Evolutionary conservation across 306 rosid genomes (phyloP).

Genomic region (Cucurbita argyrosperma): DNA sequence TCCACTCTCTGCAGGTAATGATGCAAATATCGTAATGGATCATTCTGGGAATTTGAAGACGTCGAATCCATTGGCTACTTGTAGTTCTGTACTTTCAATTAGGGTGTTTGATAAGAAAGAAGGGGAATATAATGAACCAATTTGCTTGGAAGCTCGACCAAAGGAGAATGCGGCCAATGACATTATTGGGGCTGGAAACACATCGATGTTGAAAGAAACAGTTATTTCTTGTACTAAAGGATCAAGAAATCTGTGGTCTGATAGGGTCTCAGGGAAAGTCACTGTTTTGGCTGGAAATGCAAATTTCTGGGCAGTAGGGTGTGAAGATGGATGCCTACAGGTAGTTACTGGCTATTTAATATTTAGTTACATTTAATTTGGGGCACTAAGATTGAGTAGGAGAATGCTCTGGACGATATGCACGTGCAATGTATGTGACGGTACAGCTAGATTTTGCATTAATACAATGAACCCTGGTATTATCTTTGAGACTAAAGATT

Average conservation of each 20-base stretch:
- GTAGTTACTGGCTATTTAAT: conserved; percentile 16
- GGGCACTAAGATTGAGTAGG: background rate
- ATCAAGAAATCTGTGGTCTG: conserved; percentile 67
- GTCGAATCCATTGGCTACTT: conserved; percentile 40
- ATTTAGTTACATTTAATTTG: background rate
- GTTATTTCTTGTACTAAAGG: conserved; percentile 71
- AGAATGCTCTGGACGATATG: background rate
- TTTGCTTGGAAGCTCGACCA: conserved; percentile 77
- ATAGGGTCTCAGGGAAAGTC: conserved; percentile 83
- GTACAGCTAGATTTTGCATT: background rate
- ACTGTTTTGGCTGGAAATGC: conserved; percentile 88
- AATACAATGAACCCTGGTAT: background rate
- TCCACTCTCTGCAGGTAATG: conserved; percentile 29
- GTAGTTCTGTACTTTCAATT: conserved; percentile 44
- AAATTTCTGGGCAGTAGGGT: conserved; percentile 94
- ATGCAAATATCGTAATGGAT: conserved; percentile 52
- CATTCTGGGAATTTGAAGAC: conserved; percentile 40
- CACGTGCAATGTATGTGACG: background rate
- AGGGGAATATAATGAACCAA: conserved; percentile 48
- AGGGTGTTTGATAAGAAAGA: conserved; percentile 79
- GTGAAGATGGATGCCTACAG: conserved; percentile 97
- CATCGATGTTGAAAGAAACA: conserved; percentile 64
- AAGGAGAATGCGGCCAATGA: conserved; percentile 69
- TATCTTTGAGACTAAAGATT: background rate
- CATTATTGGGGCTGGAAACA: conserved; percentile 58